These are phyloP conservation scores for Psilocybe cyanescens DNA, from an alignment of 768 basidiomycete genomes.

Conservation along the genomic window DNA sequence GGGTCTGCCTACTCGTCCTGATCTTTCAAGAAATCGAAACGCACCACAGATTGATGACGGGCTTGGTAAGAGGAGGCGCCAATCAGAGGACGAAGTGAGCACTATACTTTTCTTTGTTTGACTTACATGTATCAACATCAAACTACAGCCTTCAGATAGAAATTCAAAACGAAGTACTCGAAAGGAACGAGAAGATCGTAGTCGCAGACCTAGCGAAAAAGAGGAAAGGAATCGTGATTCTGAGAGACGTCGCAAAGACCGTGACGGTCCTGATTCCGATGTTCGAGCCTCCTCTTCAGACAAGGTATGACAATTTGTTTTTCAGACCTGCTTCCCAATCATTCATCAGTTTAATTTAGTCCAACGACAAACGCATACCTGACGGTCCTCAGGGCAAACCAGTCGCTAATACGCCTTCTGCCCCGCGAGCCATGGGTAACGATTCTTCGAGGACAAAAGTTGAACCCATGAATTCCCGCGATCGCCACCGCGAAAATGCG, in stretches of 20 bases:
- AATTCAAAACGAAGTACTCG: constrained; percentile 81
- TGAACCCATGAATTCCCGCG: constrained; percentile 32
- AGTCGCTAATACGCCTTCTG: constrained; percentile 67
- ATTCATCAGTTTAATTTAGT: constrained; percentile 30
- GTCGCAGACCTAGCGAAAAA: constrained; percentile 68
- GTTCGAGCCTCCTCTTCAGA: constrained; percentile 52
- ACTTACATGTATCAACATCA: constrained; percentile 9
- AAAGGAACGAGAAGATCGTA: constrained; percentile 79
- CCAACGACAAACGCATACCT: constrained; percentile 56
- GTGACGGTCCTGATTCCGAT: constrained; percentile 58
- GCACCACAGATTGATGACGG: constrained; percentile 56
- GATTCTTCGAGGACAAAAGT: constrained; percentile 18
- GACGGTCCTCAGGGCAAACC: constrained; percentile 55
- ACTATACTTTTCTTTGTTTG: background rate
- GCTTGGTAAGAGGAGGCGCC: constrained; percentile 73
- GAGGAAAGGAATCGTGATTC: constrained; percentile 74
- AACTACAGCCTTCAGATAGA: constrained; percentile 60
- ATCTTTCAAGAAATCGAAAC: constrained; percentile 57
- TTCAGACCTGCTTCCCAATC: background rate
- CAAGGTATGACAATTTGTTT: constrained; percentile 49
- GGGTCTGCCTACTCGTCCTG: constrained; percentile 60
- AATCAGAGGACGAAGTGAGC: constrained; percentile 76
- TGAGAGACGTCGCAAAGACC: constrained; percentile 69
- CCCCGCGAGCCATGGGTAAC: constrained; percentile 68
- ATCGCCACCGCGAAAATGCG: constrained; percentile 53